Percentiles rank a stretch among this genome's conserved stretches.
phyloP scores from a whole-genome alignment of 1,284 basidiomycete genomes.

The Naganishia sp. region DNA sequence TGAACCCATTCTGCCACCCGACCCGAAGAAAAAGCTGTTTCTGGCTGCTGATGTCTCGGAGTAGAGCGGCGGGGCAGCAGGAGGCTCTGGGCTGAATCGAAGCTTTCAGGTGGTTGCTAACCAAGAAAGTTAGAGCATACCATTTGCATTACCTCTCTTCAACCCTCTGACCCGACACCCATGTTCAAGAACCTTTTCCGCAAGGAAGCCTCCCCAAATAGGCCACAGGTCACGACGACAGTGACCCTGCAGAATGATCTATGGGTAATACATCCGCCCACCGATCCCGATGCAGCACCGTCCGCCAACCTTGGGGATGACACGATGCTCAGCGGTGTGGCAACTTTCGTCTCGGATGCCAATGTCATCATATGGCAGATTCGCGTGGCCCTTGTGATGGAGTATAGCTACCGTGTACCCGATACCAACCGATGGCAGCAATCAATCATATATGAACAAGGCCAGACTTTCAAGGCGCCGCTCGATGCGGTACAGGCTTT shows the following conservation, averaged over 20 bases:
- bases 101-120: not conserved
- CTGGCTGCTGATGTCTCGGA: conserved; percentile 15
- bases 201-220: conserved; percentile 8
- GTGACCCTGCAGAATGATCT: conserved; percentile 18
- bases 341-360: conserved; percentile 6
- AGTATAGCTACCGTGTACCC: conserved; percentile 22
- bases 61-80: conserved; percentile 4
- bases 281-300: not conserved
- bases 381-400: conserved; percentile 2
- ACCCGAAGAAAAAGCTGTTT: not conserved
- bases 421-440: conserved; percentile 12
- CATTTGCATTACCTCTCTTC: not conserved
- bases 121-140: not conserved
- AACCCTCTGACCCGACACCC: not conserved
- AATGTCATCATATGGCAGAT: conserved; percentile 9
- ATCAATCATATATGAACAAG: conserved; percentile 16
- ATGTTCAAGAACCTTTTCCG: conserved; percentile 26
- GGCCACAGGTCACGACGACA: conserved; percentile 9
- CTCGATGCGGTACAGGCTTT: conserved; percentile 14
- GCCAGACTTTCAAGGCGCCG: conserved; percentile 14
- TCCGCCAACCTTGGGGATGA: conserved; percentile 12
- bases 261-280: conserved; percentile 21
- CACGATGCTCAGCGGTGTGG: conserved; percentile 24
- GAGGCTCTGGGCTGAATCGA: not conserved
- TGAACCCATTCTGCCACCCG: not conserved